Conservation (phyloP, 2,329 filamentous ascomycete genomes). For the Epichloe baconii region DNA sequence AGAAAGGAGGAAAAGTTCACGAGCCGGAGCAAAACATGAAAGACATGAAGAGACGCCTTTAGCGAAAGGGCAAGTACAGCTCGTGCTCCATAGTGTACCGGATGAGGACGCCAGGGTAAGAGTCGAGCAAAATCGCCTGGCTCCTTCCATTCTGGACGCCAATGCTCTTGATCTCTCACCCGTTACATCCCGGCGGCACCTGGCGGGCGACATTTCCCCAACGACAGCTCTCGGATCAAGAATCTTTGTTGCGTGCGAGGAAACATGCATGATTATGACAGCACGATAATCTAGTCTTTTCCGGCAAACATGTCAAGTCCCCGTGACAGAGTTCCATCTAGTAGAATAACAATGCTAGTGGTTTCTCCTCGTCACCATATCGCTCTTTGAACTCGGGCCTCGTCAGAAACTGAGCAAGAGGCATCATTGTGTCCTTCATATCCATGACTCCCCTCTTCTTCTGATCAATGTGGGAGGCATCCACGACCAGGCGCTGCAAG, state of each 20-base stretch:
- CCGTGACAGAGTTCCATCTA: conserved; percentile 19
- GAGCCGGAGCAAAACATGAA: background rate
- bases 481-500: conserved; percentile 70
- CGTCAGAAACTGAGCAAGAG: conserved; percentile 62
- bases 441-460: conserved; percentile 92
- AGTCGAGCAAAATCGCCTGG: background rate
- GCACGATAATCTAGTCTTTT: too few relatives aligned
- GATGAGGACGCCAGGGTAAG: background rate
- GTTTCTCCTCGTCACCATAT: conserved; percentile 46
- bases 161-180: background rate
- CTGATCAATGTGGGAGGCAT: conserved; percentile 84
- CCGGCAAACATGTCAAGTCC: background rate
- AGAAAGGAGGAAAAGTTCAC: background rate
- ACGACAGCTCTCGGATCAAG: background rate
- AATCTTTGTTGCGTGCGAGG: background rate
- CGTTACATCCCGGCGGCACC: background rate
- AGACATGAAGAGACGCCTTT: background rate
- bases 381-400: conserved; percentile 57
- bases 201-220: background rate
- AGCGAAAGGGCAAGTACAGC: background rate
- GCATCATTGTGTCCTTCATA: conserved; percentile 84
- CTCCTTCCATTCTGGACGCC: background rate
- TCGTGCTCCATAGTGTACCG: background rate
- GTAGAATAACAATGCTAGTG: conserved; percentile 53
- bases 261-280: background rate